These are phyloP conservation scores for Neurospora tetraspora DNA, from an alignment of 495 filamentous ascomycete genomes.

Conservation along the genomic window DNA sequence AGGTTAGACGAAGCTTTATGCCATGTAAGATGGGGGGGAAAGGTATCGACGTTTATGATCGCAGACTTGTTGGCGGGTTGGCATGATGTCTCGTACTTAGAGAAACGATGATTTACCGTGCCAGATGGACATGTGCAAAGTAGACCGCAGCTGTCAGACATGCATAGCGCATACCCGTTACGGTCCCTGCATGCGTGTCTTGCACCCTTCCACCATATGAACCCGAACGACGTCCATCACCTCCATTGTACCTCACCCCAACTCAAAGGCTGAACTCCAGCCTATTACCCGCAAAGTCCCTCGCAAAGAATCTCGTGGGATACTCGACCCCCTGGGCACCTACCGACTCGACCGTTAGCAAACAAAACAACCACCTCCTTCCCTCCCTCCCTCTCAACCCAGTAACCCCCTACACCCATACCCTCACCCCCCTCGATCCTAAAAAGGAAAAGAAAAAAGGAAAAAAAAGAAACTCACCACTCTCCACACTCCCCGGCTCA, in stretches of 20 bases:
- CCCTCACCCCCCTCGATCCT: too few species aligned
- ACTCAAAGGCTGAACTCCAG: conserved; percentile 51
- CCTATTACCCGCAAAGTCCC: conserved; percentile 53
- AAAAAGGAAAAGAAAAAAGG: background rate
- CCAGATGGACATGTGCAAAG: background rate
- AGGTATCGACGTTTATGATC: background rate
- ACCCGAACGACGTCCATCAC: background rate
- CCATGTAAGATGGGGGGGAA: background rate
- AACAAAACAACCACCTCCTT: background rate
- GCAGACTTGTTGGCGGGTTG: background rate
- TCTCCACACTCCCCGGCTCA: conserved; percentile 41
- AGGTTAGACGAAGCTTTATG: background rate
- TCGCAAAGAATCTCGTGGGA: conserved; percentile 50
- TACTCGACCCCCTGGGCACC: conserved; percentile 48
- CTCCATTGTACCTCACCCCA: background rate
- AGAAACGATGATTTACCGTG: background rate
- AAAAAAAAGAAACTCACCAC: conserved; percentile 29
- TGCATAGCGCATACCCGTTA: background rate
- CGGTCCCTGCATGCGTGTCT: background rate
- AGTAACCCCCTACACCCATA: background rate
- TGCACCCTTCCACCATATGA: background rate
- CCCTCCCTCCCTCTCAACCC: background rate
- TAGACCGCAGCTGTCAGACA: background rate
- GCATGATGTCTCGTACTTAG: background rate
- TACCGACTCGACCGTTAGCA: conserved; percentile 7